These are phyloP conservation scores for Neurospora sp. DNA, from an alignment of 495 filamentous ascomycete genomes.

Conservation along the genomic window DNA sequence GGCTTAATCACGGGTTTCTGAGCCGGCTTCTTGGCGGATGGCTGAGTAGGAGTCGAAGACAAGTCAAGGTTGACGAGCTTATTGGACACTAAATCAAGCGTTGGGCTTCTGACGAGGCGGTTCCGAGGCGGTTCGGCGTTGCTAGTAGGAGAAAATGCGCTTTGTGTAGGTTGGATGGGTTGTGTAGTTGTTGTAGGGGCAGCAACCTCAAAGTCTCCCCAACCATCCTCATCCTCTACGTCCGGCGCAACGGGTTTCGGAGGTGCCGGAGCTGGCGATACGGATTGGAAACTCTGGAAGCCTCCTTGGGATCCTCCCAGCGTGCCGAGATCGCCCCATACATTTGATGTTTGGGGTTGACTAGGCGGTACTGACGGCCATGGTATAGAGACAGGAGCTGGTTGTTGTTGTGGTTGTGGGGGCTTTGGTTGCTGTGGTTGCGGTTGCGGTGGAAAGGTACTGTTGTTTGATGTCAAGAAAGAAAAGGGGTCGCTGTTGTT, in stretches of 20 bases:
- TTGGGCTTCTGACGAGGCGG: conserved; percentile 28
- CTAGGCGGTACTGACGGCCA: conserved; percentile 9
- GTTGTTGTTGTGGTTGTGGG: conserved; percentile 6
- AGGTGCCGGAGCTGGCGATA: background rate
- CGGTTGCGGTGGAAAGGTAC: conserved; percentile 4
- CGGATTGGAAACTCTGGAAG: background rate
- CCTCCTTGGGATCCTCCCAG: conserved; percentile 6
- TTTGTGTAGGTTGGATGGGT: background rate
- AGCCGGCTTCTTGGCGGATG: conserved; percentile 9
- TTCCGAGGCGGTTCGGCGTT: conserved; percentile 14
- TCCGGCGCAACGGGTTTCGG: conserved; percentile 12
- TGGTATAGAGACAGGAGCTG: conserved; percentile 4
- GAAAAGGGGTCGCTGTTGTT: conserved; percentile 12
- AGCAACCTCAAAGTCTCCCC: conserved; percentile 65
- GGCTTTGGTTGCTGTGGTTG: conserved; percentile 11
- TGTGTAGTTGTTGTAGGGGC: background rate
- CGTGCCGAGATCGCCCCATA: conserved; percentile 13
- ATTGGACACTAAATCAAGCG: conserved; percentile 36
- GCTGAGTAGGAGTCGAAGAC: conserved; percentile 7
- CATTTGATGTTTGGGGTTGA: conserved; percentile 1
- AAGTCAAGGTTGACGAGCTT: conserved; percentile 27
- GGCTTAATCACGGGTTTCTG: conserved; percentile 9
- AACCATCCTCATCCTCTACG: conserved; percentile 53
- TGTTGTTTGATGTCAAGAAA: conserved; percentile 5
- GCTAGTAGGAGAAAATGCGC: background rate